Evolutionary conservation across 1,284 basidiomycete genomes (phyloP), one percentile per base, ranked within the genome.

Genomic region (Leccinum griseonigrum): DNA sequence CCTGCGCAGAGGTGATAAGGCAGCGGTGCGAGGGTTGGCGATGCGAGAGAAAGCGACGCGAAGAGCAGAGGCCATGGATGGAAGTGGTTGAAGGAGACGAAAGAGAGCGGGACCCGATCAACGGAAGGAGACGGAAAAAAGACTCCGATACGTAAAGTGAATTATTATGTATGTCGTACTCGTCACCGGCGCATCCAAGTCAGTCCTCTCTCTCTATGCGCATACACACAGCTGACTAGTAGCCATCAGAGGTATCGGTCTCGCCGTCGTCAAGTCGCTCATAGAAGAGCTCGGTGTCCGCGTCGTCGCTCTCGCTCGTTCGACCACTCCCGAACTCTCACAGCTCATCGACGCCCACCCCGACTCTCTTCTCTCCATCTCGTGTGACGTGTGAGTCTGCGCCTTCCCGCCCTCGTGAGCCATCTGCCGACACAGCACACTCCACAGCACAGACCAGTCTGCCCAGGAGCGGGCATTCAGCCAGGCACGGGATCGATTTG

Each of bases 121-220:
- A 61, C 73, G 74, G 74, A 64, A 61, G 29, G 63, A 72, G 59
- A 55, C 74, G 74, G 72, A 61, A 63, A 54, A 26, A 26, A 53
- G n/a, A 54, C 55, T 56, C 58, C 56, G 60, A 59, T 52, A n/a
- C 11, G 26, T 31, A 18, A 26, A 26, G 22, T 26, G 22, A 26
- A 26, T 26, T 26, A 26, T 26, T 26, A 26, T 26, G 22, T 26
- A 26, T 26, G 83, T 88, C 59, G 78, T 92, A 38, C 69, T 92
- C 57, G 78, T 92, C 68, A 91, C 91, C 59, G 90, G 91, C 63
- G 90, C 88, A 36, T 93, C 91, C 62, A 91, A 82, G 90, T 90
- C 59, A 26, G 52, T 9, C 58, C 22, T 10, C 59, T 58, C 55
- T 60, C 28, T 53, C 14, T 22, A 26, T 59, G 40, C 54, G 31